Base-by-base conservation (phyloP, 2,329 filamentous ascomycete genomes). In the Pestalotiopsis fici region DNA sequence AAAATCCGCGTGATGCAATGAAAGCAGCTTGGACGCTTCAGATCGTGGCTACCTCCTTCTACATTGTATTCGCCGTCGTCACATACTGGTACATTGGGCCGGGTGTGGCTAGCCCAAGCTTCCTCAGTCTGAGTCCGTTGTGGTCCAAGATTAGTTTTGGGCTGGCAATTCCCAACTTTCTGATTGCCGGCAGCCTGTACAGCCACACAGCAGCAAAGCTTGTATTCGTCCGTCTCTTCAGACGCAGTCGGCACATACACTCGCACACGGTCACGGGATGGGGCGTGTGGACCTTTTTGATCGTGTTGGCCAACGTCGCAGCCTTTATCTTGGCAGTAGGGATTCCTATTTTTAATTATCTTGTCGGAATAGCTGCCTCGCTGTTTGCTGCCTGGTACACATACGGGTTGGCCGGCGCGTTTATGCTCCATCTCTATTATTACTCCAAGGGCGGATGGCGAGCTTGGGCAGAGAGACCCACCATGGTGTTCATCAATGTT, bases 321-420 rank as follows among this genome's bases (percentile, higher is more conserved):
- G 82, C 84, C 1, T 81, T 82, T 67, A 69, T 82, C 31, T 74
- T 82, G 21, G 78, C 80, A 6, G 81, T 85, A 1, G 83, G 84
- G 3, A 83, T 87, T 31, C 85, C 85, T 1, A 83, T 86, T 25
- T 87, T 87, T 76, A 85, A 83, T 68, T 86, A 87, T 66, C 74
- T 87, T 12, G 81, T 87, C 31, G 84, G 84, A 2, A 83, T 87
- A 57, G 78, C 83, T 23, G 83, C 84, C 0, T 80, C 80, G 4
- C 74, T 86, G 9, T 87, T 87, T 68, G 85, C 85, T 1, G 79
- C 82, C 1, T 87, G 85, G 85, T 87, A 84, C 68, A 86, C 83
- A 2, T 87, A 85, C 69, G 85, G 85, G 1, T 78, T 86, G 55
- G 83, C 83, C 1, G 85, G 84, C 4, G 82, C 81, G 11, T 86